Percentiles rank a stretch among this genome's conserved stretches.
Conservation (phyloP, 2,329 filamentous ascomycete species). For the Talaromyces amestolkiae region DNA sequence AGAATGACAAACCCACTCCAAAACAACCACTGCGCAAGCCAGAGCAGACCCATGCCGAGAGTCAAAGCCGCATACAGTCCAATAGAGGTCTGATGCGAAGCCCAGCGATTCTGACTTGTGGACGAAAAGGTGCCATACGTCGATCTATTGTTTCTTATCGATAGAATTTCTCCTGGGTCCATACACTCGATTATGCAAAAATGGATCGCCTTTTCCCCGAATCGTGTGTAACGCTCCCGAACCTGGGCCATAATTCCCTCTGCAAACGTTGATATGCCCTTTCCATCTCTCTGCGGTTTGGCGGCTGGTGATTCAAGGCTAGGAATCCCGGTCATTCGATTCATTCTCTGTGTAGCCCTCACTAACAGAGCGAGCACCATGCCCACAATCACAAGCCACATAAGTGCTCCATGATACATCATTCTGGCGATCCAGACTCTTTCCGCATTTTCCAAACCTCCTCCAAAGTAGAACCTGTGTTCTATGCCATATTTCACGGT, state of each 20-base stretch:
- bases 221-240: background rate
- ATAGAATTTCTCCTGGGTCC: background rate
- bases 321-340: background rate
- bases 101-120: background rate
- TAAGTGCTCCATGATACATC: constrained; percentile 2
- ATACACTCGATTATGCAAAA: background rate
- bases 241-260: background rate
- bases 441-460: background rate
- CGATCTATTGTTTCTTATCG: background rate
- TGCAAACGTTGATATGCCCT: background rate
- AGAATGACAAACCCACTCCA: constrained; percentile 1
- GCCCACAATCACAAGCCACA: background rate
- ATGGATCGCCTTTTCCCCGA: background rate
- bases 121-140: background rate
- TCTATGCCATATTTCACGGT: background rate
- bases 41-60: background rate
- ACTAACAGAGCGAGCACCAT: background rate
- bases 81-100: background rate
- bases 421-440: background rate
- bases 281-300: background rate
- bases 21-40: constrained; percentile 5
- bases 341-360: background rate
- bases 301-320: background rate
- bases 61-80: background rate
- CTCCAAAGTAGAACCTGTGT: background rate